Evolutionary conservation across 257 asterid genomes (phyloP).

Genomic region (Thymus mandschuricus): DNA sequence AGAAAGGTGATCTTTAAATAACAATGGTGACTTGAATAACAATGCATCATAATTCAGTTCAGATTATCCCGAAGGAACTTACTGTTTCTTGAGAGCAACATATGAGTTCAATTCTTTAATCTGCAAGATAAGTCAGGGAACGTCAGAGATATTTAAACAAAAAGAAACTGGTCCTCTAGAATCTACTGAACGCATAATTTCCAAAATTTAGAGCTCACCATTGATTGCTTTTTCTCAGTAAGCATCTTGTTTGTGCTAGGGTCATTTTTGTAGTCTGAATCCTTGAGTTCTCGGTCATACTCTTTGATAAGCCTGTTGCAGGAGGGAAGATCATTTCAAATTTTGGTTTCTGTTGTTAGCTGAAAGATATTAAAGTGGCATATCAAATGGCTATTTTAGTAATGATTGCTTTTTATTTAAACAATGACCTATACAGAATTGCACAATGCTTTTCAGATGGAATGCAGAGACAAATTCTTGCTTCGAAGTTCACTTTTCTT

Average conservation of each 20-base stretch:
- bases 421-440: conserved; percentile 7
- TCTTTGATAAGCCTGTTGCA: conserved; percentile 85
- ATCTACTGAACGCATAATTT: background rate
- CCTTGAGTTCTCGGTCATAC: conserved; percentile 79
- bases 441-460: conserved; percentile 12
- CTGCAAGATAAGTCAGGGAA: conserved; percentile 56
- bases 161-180: background rate
- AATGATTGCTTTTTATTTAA: background rate
- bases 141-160: conserved; percentile 23
- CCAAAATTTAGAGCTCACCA: conserved; percentile 52
- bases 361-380: conserved; percentile 19
- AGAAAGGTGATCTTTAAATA: conserved; percentile 16
- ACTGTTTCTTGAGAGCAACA: conserved; percentile 96
- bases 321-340: conserved; percentile 25
- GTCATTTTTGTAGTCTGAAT: conserved; percentile 70
- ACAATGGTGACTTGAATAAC: conserved; percentile 1
- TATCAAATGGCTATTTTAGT: background rate
- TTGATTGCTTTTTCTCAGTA: conserved; percentile 85
- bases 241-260: conserved; percentile 73
- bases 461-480: background rate
- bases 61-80: conserved; percentile 41
- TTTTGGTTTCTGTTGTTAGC: conserved; percentile 18
- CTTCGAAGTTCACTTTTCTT: background rate
- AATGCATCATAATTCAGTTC: conserved; percentile 10
- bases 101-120: conserved; percentile 95